phyloP scores from a whole-genome alignment of 2,329 filamentous ascomycete species.

The Madurella mycetomatis region DNA sequence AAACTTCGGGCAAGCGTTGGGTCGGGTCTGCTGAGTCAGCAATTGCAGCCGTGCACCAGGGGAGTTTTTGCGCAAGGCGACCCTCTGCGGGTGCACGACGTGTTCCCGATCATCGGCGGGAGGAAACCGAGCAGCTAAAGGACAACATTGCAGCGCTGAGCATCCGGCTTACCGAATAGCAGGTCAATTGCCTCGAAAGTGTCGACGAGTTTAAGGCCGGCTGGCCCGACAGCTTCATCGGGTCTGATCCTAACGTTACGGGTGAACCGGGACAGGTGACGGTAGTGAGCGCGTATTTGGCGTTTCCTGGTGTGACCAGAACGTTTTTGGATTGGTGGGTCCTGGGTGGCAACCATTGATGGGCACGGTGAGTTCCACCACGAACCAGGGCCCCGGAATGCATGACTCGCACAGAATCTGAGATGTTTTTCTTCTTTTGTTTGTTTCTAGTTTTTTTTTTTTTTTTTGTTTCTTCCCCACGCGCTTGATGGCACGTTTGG shows the following conservation, averaged over 20 bases:
- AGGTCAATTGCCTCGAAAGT: conserved; percentile 51
- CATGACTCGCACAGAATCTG: too few species aligned
- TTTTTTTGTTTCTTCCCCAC: too few species aligned
- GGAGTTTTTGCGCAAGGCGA: conserved; percentile 47
- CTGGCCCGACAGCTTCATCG: conserved; percentile 46
- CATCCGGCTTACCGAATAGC: conserved; percentile 45
- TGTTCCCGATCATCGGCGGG: conserved; percentile 51
- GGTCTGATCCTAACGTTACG: conserved; percentile 17
- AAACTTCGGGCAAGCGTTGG: too few species aligned
- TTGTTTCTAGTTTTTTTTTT: too few species aligned
- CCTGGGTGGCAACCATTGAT: too few species aligned
- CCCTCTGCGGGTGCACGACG: conserved; percentile 33
- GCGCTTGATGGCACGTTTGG: too few species aligned
- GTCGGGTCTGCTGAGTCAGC: too few species aligned
- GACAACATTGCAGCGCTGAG: conserved; percentile 53
- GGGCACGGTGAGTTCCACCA: too few species aligned
- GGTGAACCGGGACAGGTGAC: conserved; percentile 4
- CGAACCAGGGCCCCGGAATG: too few species aligned
- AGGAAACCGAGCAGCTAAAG: conserved; percentile 49
- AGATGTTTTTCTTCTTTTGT: too few species aligned
- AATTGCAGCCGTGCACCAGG: too few species aligned
- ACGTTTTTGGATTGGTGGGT: too few species aligned
- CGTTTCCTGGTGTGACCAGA: not conserved
- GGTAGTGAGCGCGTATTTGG: not conserved
- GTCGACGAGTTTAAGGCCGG: conserved; percentile 51